phyloP scores from a whole-genome alignment of 345 rosid genomes.

The Gossypium mustelinum region DNA sequence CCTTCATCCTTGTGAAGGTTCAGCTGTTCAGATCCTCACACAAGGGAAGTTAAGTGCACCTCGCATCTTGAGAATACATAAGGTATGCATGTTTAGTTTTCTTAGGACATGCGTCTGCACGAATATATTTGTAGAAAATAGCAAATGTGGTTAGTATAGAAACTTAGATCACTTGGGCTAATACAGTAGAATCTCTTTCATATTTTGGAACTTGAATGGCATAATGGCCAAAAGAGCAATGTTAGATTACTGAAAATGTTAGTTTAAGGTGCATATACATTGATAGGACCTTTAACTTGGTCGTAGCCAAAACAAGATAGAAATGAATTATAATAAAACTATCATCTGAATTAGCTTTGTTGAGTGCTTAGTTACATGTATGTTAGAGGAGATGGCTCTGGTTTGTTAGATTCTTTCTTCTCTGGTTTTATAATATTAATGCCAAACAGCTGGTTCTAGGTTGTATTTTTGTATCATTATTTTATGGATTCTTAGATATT shows the following conservation, averaged over 20 bases:
- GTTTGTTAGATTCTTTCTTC: constrained; percentile 7
- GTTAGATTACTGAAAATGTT: neutral
- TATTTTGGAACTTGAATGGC: neutral
- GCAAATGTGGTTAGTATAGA: neutral
- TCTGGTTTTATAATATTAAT: neutral
- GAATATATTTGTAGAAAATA: neutral
- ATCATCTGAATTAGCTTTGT: neutral
- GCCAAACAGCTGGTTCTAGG: neutral
- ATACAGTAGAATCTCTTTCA: neutral
- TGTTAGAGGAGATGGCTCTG: neutral
- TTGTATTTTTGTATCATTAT: neutral
- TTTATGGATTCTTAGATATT: neutral
- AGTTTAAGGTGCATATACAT: neutral
- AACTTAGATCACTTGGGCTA: neutral
- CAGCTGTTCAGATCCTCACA: constrained; percentile 73
- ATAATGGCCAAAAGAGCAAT: neutral
- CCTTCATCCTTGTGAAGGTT: constrained; percentile 91
- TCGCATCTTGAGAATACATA: constrained; percentile 92
- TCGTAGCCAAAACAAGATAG: constrained; percentile 7
- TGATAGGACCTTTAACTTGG: constrained; percentile 4
- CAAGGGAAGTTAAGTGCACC: constrained; percentile 99
- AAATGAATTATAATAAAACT: neutral
- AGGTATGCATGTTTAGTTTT: constrained; percentile 43
- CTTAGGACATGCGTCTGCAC: neutral
- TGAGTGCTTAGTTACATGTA: neutral